Evolutionary conservation across 1,284 basidiomycete species (phyloP).

Genomic region (Grifola frondosa): DNA sequence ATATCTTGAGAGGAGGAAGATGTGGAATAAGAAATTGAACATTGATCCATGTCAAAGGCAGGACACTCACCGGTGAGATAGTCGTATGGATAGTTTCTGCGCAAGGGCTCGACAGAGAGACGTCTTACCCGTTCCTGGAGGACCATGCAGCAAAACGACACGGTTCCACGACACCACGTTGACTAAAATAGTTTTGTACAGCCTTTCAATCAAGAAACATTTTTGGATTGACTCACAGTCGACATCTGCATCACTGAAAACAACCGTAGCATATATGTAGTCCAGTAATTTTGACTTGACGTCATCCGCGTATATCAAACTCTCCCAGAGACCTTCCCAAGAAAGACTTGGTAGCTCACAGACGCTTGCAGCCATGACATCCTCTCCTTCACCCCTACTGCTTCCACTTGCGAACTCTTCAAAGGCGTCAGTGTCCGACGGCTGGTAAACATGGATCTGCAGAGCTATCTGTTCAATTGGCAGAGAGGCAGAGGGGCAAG

Average conservation of each 20-base stretch:
- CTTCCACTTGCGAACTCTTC: slow-evolving; percentile 77
- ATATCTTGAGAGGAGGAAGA: slow-evolving; percentile 72
- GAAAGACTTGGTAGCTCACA: slow-evolving; percentile 80
- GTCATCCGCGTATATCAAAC: slow-evolving; percentile 86
- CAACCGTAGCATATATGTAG: slow-evolving; percentile 92
- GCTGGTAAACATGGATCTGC: slow-evolving; percentile 87
- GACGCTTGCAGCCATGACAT: slow-evolving; percentile 84
- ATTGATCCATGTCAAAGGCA: neutral
- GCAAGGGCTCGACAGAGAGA: slow-evolving; percentile 92
- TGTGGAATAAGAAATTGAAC: too few relatives aligned
- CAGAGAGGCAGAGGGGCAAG: slow-evolving; percentile 54
- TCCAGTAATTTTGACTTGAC: slow-evolving; percentile 88
- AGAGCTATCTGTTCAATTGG: slow-evolving; percentile 60
- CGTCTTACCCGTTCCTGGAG: slow-evolving; percentile 98
- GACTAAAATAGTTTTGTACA: slow-evolving; percentile 42
- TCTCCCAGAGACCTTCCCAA: slow-evolving; percentile 91
- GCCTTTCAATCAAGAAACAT: slow-evolving; percentile 12
- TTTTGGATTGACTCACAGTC: too few relatives aligned
- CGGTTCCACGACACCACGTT: slow-evolving; percentile 96
- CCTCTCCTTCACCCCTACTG: slow-evolving; percentile 66
- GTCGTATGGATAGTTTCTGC: slow-evolving; percentile 91
- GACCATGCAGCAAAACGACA: slow-evolving; percentile 92
- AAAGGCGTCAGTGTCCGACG: slow-evolving; percentile 64
- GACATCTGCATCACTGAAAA: slow-evolving; percentile 86
- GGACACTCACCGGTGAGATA: slow-evolving; percentile 70